Conservation (phyloP, 805 yeast genomes). For the Candida xiaguanensis region DNA sequence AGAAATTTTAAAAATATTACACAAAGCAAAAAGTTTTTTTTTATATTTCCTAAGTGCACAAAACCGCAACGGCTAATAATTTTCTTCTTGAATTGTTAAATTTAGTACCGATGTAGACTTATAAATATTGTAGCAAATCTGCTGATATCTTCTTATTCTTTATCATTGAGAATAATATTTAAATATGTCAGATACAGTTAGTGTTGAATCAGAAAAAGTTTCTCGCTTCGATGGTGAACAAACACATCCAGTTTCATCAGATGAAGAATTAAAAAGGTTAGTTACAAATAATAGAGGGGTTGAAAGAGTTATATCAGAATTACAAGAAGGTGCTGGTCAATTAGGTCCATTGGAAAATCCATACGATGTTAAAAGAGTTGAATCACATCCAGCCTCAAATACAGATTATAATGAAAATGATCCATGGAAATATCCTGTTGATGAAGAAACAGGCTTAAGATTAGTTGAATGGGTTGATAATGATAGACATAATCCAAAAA, state of each 20-base stretch:
- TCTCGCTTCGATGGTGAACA: slow-evolving; percentile 8
- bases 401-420: slow-evolving; percentile 37
- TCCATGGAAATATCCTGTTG: slow-evolving; percentile 57
- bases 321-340: slow-evolving; percentile 42
- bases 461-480: slow-evolving; percentile 51
- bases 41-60: background rate
- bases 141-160: background rate
- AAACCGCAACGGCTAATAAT: slow-evolving; percentile 2
- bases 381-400: slow-evolving; percentile 27
- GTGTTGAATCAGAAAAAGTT: slow-evolving; percentile 9
- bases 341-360: slow-evolving; percentile 57
- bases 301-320: slow-evolving; percentile 31
- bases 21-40: background rate
- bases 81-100: background rate
- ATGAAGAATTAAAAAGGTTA: slow-evolving; percentile 25
- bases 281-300: slow-evolving; percentile 31
- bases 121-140: background rate
- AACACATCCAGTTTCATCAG: slow-evolving; percentile 5
- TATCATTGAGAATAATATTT: background rate
- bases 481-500: slow-evolving; percentile 52
- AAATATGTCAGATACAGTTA: slow-evolving; percentile 1
- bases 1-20: background rate
- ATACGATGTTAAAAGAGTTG: slow-evolving; percentile 40
- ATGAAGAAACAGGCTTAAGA: slow-evolving; percentile 50
- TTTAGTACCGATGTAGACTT: background rate